Evolutionary conservation across 371 early-diverging fungal genomes (phyloP), one percentile per base, ranked within the genome.

Genomic region (Cokeromyces recurvatus): DNA sequence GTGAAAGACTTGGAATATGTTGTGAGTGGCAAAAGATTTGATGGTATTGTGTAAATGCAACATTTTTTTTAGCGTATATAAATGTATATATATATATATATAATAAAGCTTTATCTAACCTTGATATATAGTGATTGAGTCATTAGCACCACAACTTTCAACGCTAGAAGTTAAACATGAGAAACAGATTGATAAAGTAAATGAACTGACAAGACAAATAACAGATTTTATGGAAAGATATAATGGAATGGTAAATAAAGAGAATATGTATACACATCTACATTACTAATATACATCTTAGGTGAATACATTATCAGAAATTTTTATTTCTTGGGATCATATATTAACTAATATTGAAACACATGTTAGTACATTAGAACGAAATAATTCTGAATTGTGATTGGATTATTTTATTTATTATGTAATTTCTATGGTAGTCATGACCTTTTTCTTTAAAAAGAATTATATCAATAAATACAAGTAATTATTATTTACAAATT

Each of bases 241-340:
- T 36, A 81, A 79, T 45, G 57, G 61, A 20, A 49, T 70, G 40
- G 82, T 79, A 67, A 60, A 57, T 43, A 10, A 8, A 5, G 15
- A 4, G 21, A 39, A 48, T 2, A 12, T 9, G 3, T 2, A 1
- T 43, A 8, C 29, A 8, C 29, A n/a, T n/a, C n/a, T n/a, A 8
- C 29, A 11, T 11, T 11, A 29, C 29, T 29, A 8, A 2, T 24
- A 27, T 51, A 21, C n/a, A 43, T 15, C 53, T 9, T 37, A 81
- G 82, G 68, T 79, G 50, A 78, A 78, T 21, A 82, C 82, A 2
- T 25, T 82, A 44, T 82, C 82, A 2, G 82, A 82, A 37, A 78
- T 82, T 16, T 82, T 82, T 47, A 68, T 82, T 39, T 67, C 74
- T 5, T 82, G 82, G 82, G 82, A 82, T 51, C 63, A 75, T 29